Evolutionary conservation across 2,329 filamentous ascomycete species (phyloP).

Genomic region (Penicillium vulpinum): DNA sequence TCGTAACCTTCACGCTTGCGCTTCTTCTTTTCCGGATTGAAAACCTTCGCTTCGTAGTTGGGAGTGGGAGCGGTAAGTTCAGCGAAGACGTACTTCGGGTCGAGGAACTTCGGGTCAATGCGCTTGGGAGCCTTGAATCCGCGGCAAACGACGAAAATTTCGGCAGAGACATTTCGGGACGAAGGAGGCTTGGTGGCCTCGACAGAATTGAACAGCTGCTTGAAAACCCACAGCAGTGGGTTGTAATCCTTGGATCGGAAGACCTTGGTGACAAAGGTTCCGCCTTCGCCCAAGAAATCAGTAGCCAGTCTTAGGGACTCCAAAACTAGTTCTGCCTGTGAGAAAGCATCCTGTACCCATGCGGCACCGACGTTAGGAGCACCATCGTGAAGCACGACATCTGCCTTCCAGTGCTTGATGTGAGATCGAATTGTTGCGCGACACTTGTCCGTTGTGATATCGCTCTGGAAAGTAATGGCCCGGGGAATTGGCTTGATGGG

Average conservation of each 20-base stretch:
- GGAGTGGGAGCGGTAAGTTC: slow-evolving; percentile 82
- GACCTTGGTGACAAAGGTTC: slow-evolving; percentile 95
- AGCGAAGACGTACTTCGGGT: slow-evolving; percentile 85
- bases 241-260: slow-evolving; percentile 98
- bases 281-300: slow-evolving; percentile 85
- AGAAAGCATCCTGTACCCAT: slow-evolving; percentile 98
- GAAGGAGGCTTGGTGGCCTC: slow-evolving; percentile 97
- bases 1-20: slow-evolving; percentile 97
- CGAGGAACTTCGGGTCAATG: slow-evolving; percentile 88
- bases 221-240: slow-evolving; percentile 92
- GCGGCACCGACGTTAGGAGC: slow-evolving; percentile 97
- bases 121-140: slow-evolving; percentile 94
- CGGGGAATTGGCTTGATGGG: slow-evolving; percentile 95
- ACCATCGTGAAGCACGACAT: slow-evolving; percentile 93
- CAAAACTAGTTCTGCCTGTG: slow-evolving; percentile 88
- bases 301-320: slow-evolving; percentile 91
- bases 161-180: slow-evolving; percentile 91
- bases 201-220: slow-evolving; percentile 91
- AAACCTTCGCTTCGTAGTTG: slow-evolving; percentile 97
- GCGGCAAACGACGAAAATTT: slow-evolving; percentile 96
- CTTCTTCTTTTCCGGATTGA: slow-evolving; percentile 97
- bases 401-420: slow-evolving; percentile 93
- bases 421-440: slow-evolving; percentile 85
- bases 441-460: slow-evolving; percentile 97
- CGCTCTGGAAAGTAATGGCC: slow-evolving; percentile 93